phyloP scores from a whole-genome alignment of 352 stramenopile genomes.

The Phytopythium litorale region DNA sequence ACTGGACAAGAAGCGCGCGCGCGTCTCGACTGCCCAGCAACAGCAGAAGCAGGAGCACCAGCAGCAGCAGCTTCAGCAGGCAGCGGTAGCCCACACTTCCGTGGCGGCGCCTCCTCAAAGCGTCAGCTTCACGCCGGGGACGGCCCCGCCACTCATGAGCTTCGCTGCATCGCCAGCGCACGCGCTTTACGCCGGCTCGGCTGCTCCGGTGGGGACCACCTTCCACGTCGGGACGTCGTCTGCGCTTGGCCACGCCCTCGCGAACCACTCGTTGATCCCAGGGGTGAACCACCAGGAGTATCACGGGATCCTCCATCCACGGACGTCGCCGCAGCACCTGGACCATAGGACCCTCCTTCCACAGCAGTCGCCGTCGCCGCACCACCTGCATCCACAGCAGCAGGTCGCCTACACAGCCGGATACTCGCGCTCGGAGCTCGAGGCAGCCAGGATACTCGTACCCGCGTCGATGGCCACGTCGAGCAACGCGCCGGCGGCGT shows the following conservation, averaged over 20 bases:
- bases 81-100: neutral
- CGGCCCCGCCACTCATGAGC: neutral
- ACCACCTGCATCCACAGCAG: neutral
- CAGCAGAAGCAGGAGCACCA: neutral
- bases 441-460: constrained; percentile 24
- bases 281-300: neutral
- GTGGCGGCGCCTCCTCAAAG: neutral
- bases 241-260: neutral
- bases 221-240: neutral
- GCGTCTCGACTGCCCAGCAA: neutral
- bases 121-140: neutral
- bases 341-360: neutral
- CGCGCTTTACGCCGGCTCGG: neutral
- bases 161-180: constrained; percentile 5
- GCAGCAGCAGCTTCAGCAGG: neutral
- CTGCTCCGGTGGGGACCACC: neutral
- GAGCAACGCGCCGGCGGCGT: neutral
- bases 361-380: neutral
- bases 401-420: neutral
- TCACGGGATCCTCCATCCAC: neutral
- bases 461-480: constrained; percentile 7
- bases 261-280: neutral
- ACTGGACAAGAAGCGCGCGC: constrained; percentile 7
- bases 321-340: too few species aligned
- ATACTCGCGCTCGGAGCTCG: constrained; percentile 31